These are phyloP conservation scores for Rubroboletus satanas DNA, from an alignment of 768 basidiomycete species.

Conservation along the genomic window DNA sequence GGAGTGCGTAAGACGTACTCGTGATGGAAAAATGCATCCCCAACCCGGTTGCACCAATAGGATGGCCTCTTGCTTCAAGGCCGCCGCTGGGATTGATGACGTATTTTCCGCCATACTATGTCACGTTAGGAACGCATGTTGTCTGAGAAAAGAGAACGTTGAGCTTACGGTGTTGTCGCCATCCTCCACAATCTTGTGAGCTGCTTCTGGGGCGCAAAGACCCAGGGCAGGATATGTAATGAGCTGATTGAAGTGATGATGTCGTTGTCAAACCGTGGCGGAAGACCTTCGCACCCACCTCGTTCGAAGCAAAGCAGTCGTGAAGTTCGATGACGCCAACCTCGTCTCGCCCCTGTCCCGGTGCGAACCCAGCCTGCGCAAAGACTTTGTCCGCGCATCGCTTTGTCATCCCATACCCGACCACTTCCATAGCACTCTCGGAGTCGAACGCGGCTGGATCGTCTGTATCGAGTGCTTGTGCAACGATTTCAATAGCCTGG, in stretches of 20 bases:
- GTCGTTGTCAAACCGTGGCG: background rate
- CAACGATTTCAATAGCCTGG: slow-evolving; percentile 79
- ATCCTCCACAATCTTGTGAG: slow-evolving; percentile 66
- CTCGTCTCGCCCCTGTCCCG: slow-evolving; percentile 58
- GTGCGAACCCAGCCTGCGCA: slow-evolving; percentile 58
- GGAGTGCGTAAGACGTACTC: slow-evolving; percentile 41
- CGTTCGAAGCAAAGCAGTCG: slow-evolving; percentile 80
- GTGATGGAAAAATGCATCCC: slow-evolving; percentile 83
- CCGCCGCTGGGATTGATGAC: slow-evolving; percentile 84
- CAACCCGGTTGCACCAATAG: slow-evolving; percentile 73
- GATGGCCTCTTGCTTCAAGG: slow-evolving; percentile 80
- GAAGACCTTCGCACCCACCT: slow-evolving; percentile 39
- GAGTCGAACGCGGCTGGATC: slow-evolving; percentile 57
- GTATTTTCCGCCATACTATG: slow-evolving; percentile 74
- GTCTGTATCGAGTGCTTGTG: slow-evolving; percentile 62
- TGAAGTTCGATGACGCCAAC: slow-evolving; percentile 82
- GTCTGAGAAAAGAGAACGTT: background rate
- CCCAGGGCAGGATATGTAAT: slow-evolving; percentile 77
- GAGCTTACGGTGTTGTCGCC: slow-evolving; percentile 72
- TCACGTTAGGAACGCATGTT: background rate
- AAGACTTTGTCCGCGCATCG: slow-evolving; percentile 64
- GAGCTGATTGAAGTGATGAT: slow-evolving; percentile 40
- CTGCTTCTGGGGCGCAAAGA: slow-evolving; percentile 58
- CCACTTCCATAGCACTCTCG: slow-evolving; percentile 66
- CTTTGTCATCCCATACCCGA: slow-evolving; percentile 73